These are phyloP conservation scores for Entelexis paramagnoliae DNA, from an alignment of 1,139 yeast species.

Conservation along the genomic window DNA sequence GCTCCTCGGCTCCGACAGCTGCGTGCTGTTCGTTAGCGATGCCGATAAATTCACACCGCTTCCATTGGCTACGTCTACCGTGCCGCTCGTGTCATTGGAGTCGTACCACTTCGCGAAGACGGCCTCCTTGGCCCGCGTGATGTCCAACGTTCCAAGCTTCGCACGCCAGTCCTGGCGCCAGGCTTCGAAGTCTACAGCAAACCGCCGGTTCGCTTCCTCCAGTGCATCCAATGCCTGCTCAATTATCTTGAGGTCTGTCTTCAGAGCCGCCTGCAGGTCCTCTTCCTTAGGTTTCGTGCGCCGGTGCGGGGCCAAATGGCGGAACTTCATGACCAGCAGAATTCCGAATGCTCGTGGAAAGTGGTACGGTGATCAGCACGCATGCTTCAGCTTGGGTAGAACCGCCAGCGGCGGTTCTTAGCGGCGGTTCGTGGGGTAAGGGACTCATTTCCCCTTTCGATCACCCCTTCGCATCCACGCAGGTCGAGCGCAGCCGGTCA, in stretches of 20 bases:
- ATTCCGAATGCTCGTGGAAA: neutral
- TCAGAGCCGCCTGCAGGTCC: neutral
- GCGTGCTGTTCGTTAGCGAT: no score
- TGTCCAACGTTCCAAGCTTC: neutral
- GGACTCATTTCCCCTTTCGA: neutral
- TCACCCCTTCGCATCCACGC: neutral
- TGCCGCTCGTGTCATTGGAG: neutral
- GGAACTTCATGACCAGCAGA: neutral
- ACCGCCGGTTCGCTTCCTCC: conserved; percentile 1
- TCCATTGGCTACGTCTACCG: neutral
- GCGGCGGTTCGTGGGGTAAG: conserved; percentile 3
- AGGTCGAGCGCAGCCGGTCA: no score
- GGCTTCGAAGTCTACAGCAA: neutral
- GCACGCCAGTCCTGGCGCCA: conserved; percentile 8
- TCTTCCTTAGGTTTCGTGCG: neutral
- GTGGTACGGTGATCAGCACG: neutral
- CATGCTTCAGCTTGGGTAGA: neutral
- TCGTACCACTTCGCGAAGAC: neutral
- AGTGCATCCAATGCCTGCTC: conserved; percentile 7
- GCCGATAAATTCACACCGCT: neutral
- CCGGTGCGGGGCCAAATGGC: neutral
- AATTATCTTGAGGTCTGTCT: neutral
- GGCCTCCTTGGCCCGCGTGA: neutral
- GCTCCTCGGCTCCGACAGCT: neutral
- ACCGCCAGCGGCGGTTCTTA: neutral